Conservation (phyloP, 1,139 yeast genomes). For the Protomyces inouyei region DNA sequence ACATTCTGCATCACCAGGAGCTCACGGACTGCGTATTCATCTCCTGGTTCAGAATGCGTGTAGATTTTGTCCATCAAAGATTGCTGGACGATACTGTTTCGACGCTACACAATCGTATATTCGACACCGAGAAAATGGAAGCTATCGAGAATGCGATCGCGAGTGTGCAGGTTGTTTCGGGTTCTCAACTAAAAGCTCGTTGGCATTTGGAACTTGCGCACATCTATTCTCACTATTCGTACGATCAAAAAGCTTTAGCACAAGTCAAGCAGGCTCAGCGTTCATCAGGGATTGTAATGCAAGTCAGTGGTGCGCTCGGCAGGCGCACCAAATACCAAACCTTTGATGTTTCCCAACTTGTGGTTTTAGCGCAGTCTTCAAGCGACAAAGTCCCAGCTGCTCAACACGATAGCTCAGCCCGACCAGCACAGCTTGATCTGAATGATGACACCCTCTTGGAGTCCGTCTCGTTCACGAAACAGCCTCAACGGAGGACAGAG, state of each 20-base stretch:
- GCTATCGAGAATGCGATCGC: slow-evolving; percentile 31
- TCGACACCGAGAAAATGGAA: slow-evolving; percentile 33
- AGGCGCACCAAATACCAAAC: slow-evolving; percentile 80
- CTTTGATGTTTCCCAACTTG: slow-evolving; percentile 62
- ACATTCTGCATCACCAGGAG: slow-evolving; percentile 32
- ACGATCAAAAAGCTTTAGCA: slow-evolving; percentile 54
- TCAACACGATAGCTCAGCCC: slow-evolving; percentile 9
- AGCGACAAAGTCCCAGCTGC: slow-evolving; percentile 37
- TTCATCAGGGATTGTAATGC: slow-evolving; percentile 57
- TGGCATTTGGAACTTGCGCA: slow-evolving; percentile 35
- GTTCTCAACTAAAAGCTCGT: slow-evolving; percentile 44
- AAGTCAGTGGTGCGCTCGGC: slow-evolving; percentile 83
- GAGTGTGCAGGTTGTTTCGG: slow-evolving; percentile 27
- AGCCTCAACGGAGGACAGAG: background rate
- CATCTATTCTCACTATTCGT: slow-evolving; percentile 49
- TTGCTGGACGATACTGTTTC: slow-evolving; percentile 37
- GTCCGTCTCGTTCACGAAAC: slow-evolving; percentile 45
- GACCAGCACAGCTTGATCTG: slow-evolving; percentile 40
- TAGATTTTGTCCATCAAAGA: slow-evolving; percentile 40
- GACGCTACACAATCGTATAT: slow-evolving; percentile 37
- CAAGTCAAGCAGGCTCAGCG: slow-evolving; percentile 58
- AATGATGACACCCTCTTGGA: slow-evolving; percentile 79
- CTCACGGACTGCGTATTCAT: slow-evolving; percentile 10
- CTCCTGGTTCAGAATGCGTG: slow-evolving; percentile 40
- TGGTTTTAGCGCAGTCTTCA: slow-evolving; percentile 60